Conservation (phyloP, 306 rosid genomes). For the Geum urbanum region DNA sequence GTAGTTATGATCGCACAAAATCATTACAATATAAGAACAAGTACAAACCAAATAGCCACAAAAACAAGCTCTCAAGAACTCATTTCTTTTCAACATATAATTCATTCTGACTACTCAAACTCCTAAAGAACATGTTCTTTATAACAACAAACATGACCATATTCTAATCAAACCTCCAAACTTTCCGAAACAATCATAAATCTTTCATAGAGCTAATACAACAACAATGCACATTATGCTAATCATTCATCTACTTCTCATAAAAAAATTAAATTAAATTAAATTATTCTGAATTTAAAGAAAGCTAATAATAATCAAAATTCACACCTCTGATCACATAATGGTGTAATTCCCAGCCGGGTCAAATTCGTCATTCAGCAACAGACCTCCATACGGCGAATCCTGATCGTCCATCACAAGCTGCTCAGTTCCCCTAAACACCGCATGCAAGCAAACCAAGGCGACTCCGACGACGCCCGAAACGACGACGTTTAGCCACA, state of each 20-base stretch:
- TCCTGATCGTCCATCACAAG: conserved; percentile 52
- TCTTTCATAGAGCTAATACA: not conserved
- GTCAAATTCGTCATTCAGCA: conserved; percentile 29
- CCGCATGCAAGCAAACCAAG: conserved; percentile 39
- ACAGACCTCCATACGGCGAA: conserved; percentile 50
- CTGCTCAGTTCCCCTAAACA: conserved; percentile 51
- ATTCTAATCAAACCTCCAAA: not conserved
- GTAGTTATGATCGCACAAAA: not conserved
- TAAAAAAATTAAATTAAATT: too few relatives aligned
- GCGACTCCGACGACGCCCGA: conserved; percentile 22
- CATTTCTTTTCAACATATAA: not conserved
- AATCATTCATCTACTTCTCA: not conserved
- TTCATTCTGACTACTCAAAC: not conserved
- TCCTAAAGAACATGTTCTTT: not conserved
- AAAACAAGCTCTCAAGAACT: not conserved
- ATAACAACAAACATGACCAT: not conserved
- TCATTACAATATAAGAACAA: not conserved
- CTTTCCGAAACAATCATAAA: not conserved
- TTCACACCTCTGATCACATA: conserved; percentile 30
- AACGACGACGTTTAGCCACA: conserved; percentile 46
- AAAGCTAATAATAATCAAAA: not conserved
- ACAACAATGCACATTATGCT: not conserved
- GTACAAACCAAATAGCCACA: not conserved
- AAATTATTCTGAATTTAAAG: too few relatives aligned
- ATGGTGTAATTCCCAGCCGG: conserved; percentile 42